A percentile compares a stretch with the other conserved stretches of the same genome.
These are phyloP conservation scores for Aciculosporium take DNA, from an alignment of 2,329 filamentous ascomycete genomes.

Conservation along the genomic window DNA sequence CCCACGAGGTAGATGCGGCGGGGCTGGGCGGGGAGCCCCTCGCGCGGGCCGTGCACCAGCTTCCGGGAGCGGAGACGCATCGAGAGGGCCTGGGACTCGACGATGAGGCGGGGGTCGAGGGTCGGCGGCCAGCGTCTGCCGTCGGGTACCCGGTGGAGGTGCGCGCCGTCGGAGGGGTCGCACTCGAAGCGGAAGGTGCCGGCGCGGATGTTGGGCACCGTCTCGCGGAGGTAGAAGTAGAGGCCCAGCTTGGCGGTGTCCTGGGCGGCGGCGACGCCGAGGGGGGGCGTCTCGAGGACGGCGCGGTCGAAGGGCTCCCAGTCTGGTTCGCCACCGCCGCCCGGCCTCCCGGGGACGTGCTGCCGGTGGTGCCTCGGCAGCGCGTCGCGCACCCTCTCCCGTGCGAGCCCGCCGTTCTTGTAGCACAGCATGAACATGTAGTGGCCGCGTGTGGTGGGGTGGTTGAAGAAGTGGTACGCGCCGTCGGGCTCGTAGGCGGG, in stretches of 20 bases:
- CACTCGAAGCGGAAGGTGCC: slow-evolving; percentile 76
- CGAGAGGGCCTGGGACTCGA: slow-evolving; percentile 90
- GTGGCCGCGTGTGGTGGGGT: slow-evolving; percentile 75
- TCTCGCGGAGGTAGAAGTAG: slow-evolving; percentile 93
- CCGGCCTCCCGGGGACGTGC: slow-evolving; percentile 11
- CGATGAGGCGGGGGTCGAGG: slow-evolving; percentile 70
- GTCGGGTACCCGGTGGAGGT: slow-evolving; percentile 24
- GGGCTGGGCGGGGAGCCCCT: slow-evolving; percentile 62
- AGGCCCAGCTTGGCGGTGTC: slow-evolving; percentile 70
- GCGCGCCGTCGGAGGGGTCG: slow-evolving; percentile 39
- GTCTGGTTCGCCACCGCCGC: slow-evolving; percentile 27
- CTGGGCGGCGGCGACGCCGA: slow-evolving; percentile 42
- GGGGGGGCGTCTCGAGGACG: slow-evolving; percentile 51
- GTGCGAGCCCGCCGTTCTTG: slow-evolving; percentile 90
- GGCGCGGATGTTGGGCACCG: slow-evolving; percentile 76
- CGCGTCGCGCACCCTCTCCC: slow-evolving; percentile 75
- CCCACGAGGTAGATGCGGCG: slow-evolving; percentile 87
- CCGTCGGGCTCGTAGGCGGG: slow-evolving; percentile 81
- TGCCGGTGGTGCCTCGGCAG: slow-evolving; percentile 39
- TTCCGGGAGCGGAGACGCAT: slow-evolving; percentile 72
- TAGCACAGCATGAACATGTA: slow-evolving; percentile 99
- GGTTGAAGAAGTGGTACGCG: slow-evolving; percentile 95
- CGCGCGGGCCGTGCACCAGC: slow-evolving; percentile 47
- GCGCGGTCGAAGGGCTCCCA: slow-evolving; percentile 74
- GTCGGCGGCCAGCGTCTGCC: slow-evolving; percentile 32